Percentiles rank a stretch among this genome's conserved stretches.
These are phyloP conservation scores for Spergularia bocconei DNA, from an alignment of 148 eudicot genomes.

Conservation along the genomic window DNA sequence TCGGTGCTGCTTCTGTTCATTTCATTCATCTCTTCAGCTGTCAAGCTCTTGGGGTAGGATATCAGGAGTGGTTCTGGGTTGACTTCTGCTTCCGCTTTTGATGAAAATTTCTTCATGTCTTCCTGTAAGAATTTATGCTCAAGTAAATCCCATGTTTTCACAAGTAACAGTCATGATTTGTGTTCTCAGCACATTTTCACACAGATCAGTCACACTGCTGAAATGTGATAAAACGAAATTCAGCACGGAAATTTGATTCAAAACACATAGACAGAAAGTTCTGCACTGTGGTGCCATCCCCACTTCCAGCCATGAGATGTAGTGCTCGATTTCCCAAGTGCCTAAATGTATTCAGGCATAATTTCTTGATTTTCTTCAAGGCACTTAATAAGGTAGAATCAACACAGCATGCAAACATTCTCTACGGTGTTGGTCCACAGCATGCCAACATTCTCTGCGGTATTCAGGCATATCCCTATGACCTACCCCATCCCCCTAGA, in stretches of 20 bases:
- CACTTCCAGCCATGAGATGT: no score
- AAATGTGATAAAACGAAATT: background rate
- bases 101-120: conserved; percentile 23
- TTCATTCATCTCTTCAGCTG: conserved; percentile 18
- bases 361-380: no score
- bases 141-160: background rate
- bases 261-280: no score
- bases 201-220: background rate
- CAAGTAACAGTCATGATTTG: background rate
- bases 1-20: conserved; percentile 7
- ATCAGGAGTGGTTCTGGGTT: conserved; percentile 11
- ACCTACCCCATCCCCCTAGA: background rate
- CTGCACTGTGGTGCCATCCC: no score
- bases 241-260: no score
- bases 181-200: background rate
- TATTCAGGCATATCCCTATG: background rate
- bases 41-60: conserved; percentile 4
- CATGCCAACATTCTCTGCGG: no score
- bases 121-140: conserved; percentile 15
- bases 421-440: no score
- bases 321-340: no score
- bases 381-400: no score
- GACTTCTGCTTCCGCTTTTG: conserved; percentile 17
- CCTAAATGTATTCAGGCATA: no score
- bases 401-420: no score